Evolutionary conservation across 1,139 yeast species (phyloP).

Genomic region (Eremothecium cymbalariae): DNA sequence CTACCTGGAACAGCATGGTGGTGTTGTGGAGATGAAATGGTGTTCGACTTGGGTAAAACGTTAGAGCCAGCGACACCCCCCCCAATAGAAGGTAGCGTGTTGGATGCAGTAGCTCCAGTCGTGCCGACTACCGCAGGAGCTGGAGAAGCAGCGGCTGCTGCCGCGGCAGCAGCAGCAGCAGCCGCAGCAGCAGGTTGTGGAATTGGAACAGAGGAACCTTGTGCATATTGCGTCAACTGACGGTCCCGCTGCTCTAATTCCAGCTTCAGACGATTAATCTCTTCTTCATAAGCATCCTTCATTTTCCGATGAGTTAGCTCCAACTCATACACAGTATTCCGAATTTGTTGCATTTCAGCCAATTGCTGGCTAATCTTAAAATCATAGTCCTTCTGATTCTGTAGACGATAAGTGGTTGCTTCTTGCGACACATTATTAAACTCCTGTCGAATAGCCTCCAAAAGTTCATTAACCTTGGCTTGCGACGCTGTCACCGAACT

Average conservation of each 20-base stretch:
- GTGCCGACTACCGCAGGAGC: constrained; percentile 4
- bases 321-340: constrained; percentile 88
- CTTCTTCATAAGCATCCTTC: constrained; percentile 94
- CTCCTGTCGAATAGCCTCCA: constrained; percentile 89
- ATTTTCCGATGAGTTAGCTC: constrained; percentile 92
- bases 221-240: constrained; percentile 38
- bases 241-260: constrained; percentile 75
- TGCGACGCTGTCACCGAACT: constrained; percentile 18
- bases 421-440: constrained; percentile 81
- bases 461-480: constrained; percentile 47
- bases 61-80: constrained; percentile 1
- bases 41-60: constrained; percentile 1
- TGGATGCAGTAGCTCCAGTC: constrained; percentile 1
- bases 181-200: constrained; percentile 9
- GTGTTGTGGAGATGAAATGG: constrained; percentile 3
- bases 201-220: constrained; percentile 5
- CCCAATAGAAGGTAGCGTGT: constrained; percentile 5
- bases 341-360: constrained; percentile 88
- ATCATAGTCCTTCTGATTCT: constrained; percentile 83
- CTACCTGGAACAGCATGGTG: constrained; percentile 4
- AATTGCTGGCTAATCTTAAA: constrained; percentile 85
- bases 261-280: constrained; percentile 73
- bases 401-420: constrained; percentile 79
- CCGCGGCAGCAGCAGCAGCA: constrained; percentile 9
- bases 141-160: constrained; percentile 4